phyloP scores from a whole-genome alignment of 2,329 filamentous ascomycete genomes.

The Xylaria digitata region DNA sequence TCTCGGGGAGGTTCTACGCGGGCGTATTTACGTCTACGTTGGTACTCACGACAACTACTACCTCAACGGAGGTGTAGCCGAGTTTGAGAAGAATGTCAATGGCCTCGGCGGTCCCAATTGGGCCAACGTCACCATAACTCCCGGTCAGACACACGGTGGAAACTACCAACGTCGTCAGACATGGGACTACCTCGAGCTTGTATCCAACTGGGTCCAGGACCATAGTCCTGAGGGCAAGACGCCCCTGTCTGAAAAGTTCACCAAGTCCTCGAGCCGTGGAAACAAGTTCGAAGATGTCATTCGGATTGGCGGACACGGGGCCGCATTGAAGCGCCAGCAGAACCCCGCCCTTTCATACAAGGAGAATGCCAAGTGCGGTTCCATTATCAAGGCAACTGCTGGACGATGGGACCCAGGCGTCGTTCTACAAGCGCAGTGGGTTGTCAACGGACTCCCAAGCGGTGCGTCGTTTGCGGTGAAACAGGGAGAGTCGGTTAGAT shows the following conservation, averaged over 20 bases:
- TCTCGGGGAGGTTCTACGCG: slow-evolving; percentile 37
- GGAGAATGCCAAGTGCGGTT: slow-evolving; percentile 24
- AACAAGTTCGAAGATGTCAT: slow-evolving; percentile 38
- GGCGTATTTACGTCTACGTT: slow-evolving; percentile 40
- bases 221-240: slow-evolving; percentile 37
- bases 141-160: slow-evolving; percentile 38
- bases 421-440: slow-evolving; percentile 38
- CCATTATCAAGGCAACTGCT: slow-evolving; percentile 28
- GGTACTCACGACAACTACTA: slow-evolving; percentile 43
- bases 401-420: slow-evolving; percentile 43
- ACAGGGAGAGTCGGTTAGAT: slow-evolving; percentile 32
- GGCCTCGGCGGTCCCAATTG: slow-evolving; percentile 36
- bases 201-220: slow-evolving; percentile 35
- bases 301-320: slow-evolving; percentile 31
- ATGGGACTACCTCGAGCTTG: slow-evolving; percentile 42
- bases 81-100: slow-evolving; percentile 37
- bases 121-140: slow-evolving; percentile 42
- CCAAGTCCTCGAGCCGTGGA: slow-evolving; percentile 34
- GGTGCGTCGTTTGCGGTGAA: slow-evolving; percentile 36
- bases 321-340: slow-evolving; percentile 38
- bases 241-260: slow-evolving; percentile 21
- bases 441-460: slow-evolving; percentile 34
- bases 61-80: slow-evolving; percentile 39
- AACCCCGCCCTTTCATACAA: slow-evolving; percentile 23
- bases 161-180: slow-evolving; percentile 38